Percentiles rank a stretch among this genome's conserved stretches.
Evolutionary conservation across 2,329 filamentous ascomycete genomes (phyloP).

Genomic region (Madurella fahalii): DNA sequence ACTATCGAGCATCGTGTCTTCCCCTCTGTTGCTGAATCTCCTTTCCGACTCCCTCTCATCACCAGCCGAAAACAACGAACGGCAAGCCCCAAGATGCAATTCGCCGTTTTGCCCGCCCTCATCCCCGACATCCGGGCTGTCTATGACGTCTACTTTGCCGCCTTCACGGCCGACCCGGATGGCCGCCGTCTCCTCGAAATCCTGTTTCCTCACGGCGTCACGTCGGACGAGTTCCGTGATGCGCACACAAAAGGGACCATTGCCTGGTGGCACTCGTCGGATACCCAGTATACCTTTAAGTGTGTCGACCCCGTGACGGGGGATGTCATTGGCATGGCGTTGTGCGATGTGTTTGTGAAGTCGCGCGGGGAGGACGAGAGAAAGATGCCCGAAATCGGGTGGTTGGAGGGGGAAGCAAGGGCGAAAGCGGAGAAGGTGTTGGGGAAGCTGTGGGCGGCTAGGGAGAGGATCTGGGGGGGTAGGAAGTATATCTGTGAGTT

Average conservation of each 20-base stretch:
- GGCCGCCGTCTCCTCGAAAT: constrained; percentile 39
- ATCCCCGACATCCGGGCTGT: constrained; percentile 43
- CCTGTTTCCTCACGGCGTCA: constrained; percentile 35
- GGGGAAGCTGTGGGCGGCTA: constrained; percentile 38
- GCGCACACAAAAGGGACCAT: constrained; percentile 40
- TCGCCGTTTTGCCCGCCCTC: constrained; percentile 42
- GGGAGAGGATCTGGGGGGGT: constrained; percentile 39
- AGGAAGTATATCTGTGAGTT: constrained; percentile 40
- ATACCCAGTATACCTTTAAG: constrained; percentile 45
- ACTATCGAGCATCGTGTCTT: not conserved
- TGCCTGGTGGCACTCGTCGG: constrained; percentile 36
- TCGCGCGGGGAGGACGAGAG: constrained; percentile 39
- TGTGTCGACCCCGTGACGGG: constrained; percentile 41
- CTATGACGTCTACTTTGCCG: constrained; percentile 45
- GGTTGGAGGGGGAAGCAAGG: constrained; percentile 42
- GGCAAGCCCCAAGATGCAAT: constrained; percentile 29
- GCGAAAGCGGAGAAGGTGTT: constrained; percentile 41
- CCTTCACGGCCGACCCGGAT: constrained; percentile 39
- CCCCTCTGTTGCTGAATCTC: not conserved
- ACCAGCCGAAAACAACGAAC: too few relatives aligned
- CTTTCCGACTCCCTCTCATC: not conserved
- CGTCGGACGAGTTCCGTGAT: constrained; percentile 38
- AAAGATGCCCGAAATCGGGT: constrained; percentile 41
- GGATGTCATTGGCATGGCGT: constrained; percentile 44
- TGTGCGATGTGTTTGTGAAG: constrained; percentile 41